phyloP scores from a whole-genome alignment of 176 grass and related monocot species.

The Pharus latifolius region DNA sequence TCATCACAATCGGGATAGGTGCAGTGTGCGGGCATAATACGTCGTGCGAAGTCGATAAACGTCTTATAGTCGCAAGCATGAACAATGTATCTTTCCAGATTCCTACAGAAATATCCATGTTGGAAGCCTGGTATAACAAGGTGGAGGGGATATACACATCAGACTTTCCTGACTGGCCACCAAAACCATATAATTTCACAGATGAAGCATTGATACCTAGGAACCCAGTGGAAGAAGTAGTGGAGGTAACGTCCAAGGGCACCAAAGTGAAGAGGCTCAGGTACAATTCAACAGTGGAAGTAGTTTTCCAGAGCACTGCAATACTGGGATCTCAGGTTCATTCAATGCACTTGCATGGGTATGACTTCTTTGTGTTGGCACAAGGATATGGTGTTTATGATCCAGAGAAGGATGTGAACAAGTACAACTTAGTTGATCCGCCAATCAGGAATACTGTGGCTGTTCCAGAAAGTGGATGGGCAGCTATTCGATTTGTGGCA shows the following conservation, averaged over 20 bases:
- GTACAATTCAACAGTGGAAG: not conserved
- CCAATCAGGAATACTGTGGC: constrained; percentile 3
- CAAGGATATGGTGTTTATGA: constrained; percentile 13
- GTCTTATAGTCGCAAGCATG: not conserved
- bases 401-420: not conserved
- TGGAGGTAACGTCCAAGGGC: no score
- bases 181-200: not conserved
- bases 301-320: constrained; percentile 1
- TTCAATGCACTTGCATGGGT: constrained; percentile 19
- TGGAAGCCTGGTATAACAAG: constrained; percentile 11
- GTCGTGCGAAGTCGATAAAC: not conserved
- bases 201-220: not conserved
- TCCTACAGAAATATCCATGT: not conserved
- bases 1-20: constrained; percentile 14
- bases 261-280: not conserved
- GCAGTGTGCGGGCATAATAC: not conserved
- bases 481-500: not conserved
- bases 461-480: constrained; percentile 14
- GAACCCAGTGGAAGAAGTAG: no score
- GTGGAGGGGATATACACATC: constrained; percentile 12
- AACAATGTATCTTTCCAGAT: constrained; percentile 1
- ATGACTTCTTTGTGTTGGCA: constrained; percentile 10
- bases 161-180: constrained; percentile 1
- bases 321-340: not conserved
- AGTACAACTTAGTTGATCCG: constrained; percentile 8